A percentile compares a stretch with the other conserved stretches of the same genome.
phyloP scores from a whole-genome alignment of 2,329 filamentous ascomycete genomes.

The Xylariaceae sp. region DNA sequence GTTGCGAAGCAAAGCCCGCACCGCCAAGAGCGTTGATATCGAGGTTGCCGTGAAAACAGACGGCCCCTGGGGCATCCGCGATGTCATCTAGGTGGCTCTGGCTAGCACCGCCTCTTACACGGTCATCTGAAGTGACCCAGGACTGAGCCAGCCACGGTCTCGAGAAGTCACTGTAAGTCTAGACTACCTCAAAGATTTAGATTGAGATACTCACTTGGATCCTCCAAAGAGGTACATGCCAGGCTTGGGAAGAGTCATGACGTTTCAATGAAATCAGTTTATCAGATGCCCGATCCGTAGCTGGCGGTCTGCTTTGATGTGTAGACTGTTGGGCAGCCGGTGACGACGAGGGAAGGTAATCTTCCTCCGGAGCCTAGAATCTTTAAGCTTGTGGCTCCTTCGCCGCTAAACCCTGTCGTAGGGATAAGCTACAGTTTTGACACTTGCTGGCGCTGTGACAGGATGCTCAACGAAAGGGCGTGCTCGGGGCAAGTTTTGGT shows the following conservation, averaged over 20 bases:
- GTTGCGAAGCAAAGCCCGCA: constrained; percentile 78
- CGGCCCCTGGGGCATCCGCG: constrained; percentile 27
- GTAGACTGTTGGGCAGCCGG: no score
- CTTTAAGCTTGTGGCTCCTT: no score
- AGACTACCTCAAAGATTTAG: not conserved
- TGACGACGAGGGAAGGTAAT: no score
- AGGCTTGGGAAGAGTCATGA: constrained; percentile 7
- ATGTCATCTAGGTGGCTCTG: constrained; percentile 44
- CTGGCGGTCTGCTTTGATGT: no score
- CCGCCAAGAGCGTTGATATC: constrained; percentile 73
- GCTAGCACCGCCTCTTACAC: constrained; percentile 71
- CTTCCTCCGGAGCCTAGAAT: no score
- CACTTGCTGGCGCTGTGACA: no score
- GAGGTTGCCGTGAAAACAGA: constrained; percentile 64
- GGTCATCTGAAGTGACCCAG: constrained; percentile 71
- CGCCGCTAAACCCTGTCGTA: no score
- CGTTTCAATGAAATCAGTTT: not conserved
- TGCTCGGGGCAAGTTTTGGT: no score
- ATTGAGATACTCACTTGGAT: constrained; percentile 31
- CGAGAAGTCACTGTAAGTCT: constrained; percentile 10
- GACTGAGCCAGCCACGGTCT: constrained; percentile 56
- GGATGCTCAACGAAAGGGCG: no score
- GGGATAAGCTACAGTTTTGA: no score
- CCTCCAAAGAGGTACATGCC: constrained; percentile 37
- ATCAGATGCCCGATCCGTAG: no score